Conservation (phyloP, 805 yeast species). For the Teunomyces barrocoloradensis region DNA sequence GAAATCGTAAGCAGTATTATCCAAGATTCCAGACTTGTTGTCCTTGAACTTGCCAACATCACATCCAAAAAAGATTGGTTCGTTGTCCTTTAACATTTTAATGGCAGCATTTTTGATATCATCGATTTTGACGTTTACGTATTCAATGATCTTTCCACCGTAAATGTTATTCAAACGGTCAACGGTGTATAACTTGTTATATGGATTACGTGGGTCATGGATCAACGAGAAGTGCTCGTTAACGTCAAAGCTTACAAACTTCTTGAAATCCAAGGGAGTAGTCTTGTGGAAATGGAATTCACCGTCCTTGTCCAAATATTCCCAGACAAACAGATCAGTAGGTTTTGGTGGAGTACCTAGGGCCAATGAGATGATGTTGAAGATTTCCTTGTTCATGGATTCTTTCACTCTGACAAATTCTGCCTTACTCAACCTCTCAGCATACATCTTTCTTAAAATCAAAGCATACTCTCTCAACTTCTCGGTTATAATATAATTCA, state of each 20-base stretch:
- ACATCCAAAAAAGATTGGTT: conserved; percentile 84
- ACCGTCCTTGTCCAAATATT: conserved; percentile 69
- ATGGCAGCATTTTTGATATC: conserved; percentile 60
- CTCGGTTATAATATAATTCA: conserved; percentile 63
- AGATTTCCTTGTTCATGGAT: conserved; percentile 57
- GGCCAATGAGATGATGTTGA: conserved; percentile 62
- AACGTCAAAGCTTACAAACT: conserved; percentile 52
- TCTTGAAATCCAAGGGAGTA: conserved; percentile 63
- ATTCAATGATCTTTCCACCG: conserved; percentile 68
- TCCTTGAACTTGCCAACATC: conserved; percentile 81
- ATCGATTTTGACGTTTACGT: conserved; percentile 66
- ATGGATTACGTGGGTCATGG: conserved; percentile 79
- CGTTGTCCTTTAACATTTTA: conserved; percentile 64
- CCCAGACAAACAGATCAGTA: conserved; percentile 67
- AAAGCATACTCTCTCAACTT: conserved; percentile 79
- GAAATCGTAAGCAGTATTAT: conserved; percentile 66
- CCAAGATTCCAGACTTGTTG: conserved; percentile 66
- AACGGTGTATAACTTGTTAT: conserved; percentile 61
- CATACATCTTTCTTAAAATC: conserved; percentile 52
- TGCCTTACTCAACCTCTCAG: conserved; percentile 38
- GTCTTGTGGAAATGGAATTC: conserved; percentile 49
- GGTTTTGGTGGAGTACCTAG: conserved; percentile 82
- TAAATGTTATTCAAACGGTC: conserved; percentile 72
- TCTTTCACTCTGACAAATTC: conserved; percentile 34
- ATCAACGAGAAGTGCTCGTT: conserved; percentile 61